Percentiles rank a stretch among this genome's conserved stretches.
These are phyloP conservation scores for Baorangia bicolor DNA, from an alignment of 768 basidiomycete genomes.

Conservation along the genomic window DNA sequence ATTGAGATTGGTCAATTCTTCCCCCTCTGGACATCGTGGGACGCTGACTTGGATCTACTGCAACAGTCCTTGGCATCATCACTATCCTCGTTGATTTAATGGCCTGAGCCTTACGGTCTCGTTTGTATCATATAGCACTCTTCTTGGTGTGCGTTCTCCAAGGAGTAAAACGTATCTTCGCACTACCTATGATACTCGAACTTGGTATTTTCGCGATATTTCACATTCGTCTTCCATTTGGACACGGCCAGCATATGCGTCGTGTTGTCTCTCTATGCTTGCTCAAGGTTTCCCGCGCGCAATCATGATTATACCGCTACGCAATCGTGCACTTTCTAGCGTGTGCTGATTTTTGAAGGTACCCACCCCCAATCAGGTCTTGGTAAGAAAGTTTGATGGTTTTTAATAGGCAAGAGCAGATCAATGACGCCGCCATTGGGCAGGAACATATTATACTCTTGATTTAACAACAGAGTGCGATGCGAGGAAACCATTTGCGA, in stretches of 20 bases:
- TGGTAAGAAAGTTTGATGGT: constrained; percentile 9
- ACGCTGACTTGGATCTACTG: constrained; percentile 2
- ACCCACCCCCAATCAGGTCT: neutral
- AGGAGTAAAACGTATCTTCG: constrained; percentile 1
- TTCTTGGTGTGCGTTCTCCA: neutral
- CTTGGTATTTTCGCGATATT: constrained; percentile 1
- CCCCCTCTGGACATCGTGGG: neutral
- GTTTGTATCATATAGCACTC: constrained; percentile 11
- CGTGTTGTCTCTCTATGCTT: neutral
- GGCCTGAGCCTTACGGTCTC: constrained; percentile 36
- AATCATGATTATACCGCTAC: neutral
- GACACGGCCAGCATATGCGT: neutral
- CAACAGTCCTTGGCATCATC: constrained; percentile 78
- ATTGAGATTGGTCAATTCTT: constrained; percentile 72
- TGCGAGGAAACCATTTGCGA: neutral
- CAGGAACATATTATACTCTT: constrained; percentile 4
- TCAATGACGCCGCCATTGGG: neutral
- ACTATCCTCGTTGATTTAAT: constrained; percentile 87
- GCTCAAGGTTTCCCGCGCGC: neutral
- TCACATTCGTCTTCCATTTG: neutral
- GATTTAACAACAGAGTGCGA: neutral
- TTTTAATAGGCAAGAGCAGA: constrained; percentile 3
- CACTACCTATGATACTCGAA: constrained; percentile 2
- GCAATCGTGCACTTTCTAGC: neutral
- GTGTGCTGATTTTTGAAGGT: neutral